Evolutionary conservation across 139 green algal species (phyloP), one percentile per base, ranked within the genome.

Genomic region (Micractinium conductrix): DNA sequence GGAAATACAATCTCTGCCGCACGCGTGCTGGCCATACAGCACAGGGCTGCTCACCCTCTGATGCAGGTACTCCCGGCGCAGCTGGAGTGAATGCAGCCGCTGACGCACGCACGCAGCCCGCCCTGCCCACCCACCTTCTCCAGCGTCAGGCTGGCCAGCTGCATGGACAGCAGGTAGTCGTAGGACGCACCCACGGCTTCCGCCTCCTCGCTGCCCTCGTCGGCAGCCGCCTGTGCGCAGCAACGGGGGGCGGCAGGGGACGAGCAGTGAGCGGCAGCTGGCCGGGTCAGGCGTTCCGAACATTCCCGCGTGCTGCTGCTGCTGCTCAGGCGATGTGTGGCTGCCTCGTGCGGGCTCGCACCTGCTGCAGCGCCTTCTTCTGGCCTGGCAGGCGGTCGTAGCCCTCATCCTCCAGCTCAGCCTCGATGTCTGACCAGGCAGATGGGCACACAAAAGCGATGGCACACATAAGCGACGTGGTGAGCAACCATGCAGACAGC

Each of bases 91-190:
- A n/a, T n/a, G n/a, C n/a, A n/a, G n/a, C n/a, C n/a, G n/a, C n/a
- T n/a, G n/a, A n/a, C n/a, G n/a, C n/a, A n/a, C n/a, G n/a, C n/a
- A n/a, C n/a, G n/a, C n/a, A n/a, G n/a, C n/a, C n/a, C n/a, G n/a
- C n/a, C n/a, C n/a, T n/a, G n/a, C n/a, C n/a, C n/a, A n/a, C n/a
- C 30, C 70, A 99, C 96, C 91, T 96, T 97, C 92, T 99, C 97
- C 37, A 91, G 63, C 4, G 97, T 99, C n/a, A 99, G 89, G 88
- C 91, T 98, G 81, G 90, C 95, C 45, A 99, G 93, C 17, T 95
- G 90, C 97, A 99, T 99, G 79, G 87, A 93, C 62, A 99, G 94
- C 83, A 99, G 93, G 93, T 99, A 99, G 79, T 99, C 95, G 87
- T 98, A 99, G 76, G 67, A 92, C 37, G 79, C 82, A 55, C 43